Conservation (phyloP, 2,329 filamentous ascomycete species). For the Pyrenochaeta sp. region DNA sequence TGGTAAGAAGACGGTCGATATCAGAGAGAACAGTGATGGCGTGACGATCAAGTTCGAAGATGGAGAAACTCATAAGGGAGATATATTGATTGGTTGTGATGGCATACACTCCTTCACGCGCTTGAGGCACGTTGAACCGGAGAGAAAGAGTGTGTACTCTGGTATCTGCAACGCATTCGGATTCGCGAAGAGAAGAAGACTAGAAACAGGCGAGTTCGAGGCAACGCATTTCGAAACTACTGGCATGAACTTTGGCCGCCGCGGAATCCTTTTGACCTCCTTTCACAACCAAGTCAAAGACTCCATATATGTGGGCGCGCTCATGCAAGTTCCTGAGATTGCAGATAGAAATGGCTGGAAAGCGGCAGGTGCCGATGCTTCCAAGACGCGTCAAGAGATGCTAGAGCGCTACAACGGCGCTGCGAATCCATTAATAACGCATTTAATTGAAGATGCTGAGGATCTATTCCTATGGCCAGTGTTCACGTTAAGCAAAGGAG, state of each 20-base stretch:
- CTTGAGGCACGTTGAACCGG: slow-evolving; percentile 56
- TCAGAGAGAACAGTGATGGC: slow-evolving; percentile 51
- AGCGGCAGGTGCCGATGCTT: slow-evolving; percentile 53
- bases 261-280: slow-evolving; percentile 56
- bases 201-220: slow-evolving; percentile 34
- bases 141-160: slow-evolving; percentile 53
- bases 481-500: slow-evolving; percentile 54
- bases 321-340: slow-evolving; percentile 56
- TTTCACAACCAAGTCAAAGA: slow-evolving; percentile 49
- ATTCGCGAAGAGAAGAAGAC: slow-evolving; percentile 49
- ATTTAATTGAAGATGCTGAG: slow-evolving; percentile 49
- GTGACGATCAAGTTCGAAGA: slow-evolving; percentile 58
- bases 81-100: slow-evolving; percentile 65
- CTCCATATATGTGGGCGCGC: slow-evolving; percentile 54
- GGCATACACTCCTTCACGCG: slow-evolving; percentile 59
- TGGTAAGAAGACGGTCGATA: slow-evolving; percentile 53
- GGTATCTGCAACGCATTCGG: slow-evolving; percentile 59
- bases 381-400: slow-evolving; percentile 53
- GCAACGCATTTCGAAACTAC: slow-evolving; percentile 49
- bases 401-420: slow-evolving; percentile 51
- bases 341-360: slow-evolving; percentile 57
- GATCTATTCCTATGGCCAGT: slow-evolving; percentile 20
- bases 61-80: slow-evolving; percentile 54
- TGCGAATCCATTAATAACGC: slow-evolving; percentile 45
- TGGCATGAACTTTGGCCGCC: slow-evolving; percentile 56